Percentiles rank a stretch among this genome's conserved stretches.
These are phyloP conservation scores for Backusella australiensis DNA, from an alignment of 192 early-diverging fungal species.

Conservation along the genomic window DNA sequence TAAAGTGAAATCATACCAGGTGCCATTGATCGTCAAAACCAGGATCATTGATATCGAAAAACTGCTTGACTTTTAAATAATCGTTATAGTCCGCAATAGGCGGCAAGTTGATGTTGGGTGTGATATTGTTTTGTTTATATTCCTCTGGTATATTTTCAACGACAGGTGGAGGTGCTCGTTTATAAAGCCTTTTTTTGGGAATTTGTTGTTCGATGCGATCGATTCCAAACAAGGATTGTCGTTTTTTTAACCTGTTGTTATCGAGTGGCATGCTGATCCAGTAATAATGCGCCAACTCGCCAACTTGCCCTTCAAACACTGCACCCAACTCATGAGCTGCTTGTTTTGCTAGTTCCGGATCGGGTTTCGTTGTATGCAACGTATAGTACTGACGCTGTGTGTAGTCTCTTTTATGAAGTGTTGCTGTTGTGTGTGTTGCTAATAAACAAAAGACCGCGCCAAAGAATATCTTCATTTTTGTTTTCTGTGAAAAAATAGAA, in stretches of 20 bases:
- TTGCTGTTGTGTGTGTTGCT: not conserved
- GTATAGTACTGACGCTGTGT: constrained; percentile 47
- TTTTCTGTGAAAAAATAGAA: not conserved
- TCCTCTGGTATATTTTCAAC: constrained; percentile 26
- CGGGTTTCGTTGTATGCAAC: constrained; percentile 37
- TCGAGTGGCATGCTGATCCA: constrained; percentile 53
- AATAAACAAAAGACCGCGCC: not conserved
- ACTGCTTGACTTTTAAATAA: constrained; percentile 20
- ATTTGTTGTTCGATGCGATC: constrained; percentile 18
- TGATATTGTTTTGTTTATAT: constrained; percentile 4
- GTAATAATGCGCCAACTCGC: constrained; percentile 64
- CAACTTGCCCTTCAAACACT: constrained; percentile 59
- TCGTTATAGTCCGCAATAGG: not conserved
- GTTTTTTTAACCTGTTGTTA: not conserved
- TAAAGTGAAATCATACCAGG: constrained; percentile 49
- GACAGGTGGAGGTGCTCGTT: constrained; percentile 15
- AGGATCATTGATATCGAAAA: constrained; percentile 67
- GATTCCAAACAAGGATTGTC: not conserved
- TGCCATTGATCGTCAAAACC: constrained; percentile 81
- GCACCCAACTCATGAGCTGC: constrained; percentile 41
- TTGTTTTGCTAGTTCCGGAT: constrained; percentile 18
- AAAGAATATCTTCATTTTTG: not conserved
- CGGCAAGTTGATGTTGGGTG: not conserved
- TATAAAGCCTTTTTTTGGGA: constrained; percentile 13
- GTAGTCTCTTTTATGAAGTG: constrained; percentile 33